Conservation (phyloP, 2,329 filamentous ascomycete species). For the Fusarium sublunatum region DNA sequence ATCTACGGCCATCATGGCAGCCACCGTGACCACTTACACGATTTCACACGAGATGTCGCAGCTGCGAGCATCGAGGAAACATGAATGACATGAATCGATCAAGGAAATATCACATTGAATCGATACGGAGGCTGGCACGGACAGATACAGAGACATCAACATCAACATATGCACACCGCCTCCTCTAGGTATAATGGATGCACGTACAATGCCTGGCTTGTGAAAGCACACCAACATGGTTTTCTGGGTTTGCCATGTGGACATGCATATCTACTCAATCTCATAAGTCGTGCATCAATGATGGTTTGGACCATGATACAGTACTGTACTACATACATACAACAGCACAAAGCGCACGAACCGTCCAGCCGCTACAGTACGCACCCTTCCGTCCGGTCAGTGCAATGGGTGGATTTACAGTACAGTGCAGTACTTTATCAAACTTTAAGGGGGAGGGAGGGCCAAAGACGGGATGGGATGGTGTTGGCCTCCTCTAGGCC, state of each 20-base stretch:
- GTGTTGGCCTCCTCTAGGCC: conserved; percentile 19
- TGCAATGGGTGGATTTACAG: conserved; percentile 20
- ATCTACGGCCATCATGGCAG: conserved; percentile 22
- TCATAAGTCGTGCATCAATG: conserved; percentile 4
- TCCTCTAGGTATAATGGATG: neutral
- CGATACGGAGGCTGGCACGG: conserved; percentile 1
- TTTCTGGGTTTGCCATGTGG: conserved; percentile 24
- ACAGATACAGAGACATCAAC: conserved; percentile 14
- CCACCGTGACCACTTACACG: conserved; percentile 32
- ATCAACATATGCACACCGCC: conserved; percentile 13
- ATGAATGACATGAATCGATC: conserved; percentile 17
- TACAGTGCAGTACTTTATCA: neutral
- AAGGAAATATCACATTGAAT: conserved; percentile 1
- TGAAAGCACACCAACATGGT: conserved; percentile 14
- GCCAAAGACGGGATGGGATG: conserved; percentile 22
- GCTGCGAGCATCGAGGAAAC: conserved; percentile 12
- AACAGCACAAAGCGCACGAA: conserved; percentile 18
- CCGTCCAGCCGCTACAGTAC: conserved; percentile 9
- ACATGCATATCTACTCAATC: conserved; percentile 15
- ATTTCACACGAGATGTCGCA: conserved; percentile 16
- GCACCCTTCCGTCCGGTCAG: conserved; percentile 33
- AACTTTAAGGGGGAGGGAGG: conserved; percentile 18
- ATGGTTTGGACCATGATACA: conserved; percentile 1
- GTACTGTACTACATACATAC: neutral
- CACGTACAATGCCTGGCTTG: conserved; percentile 14